A percentile compares a stretch with the other conserved stretches of the same genome.
Evolutionary conservation across 257 asterid genomes (phyloP).

Genomic region (Salvia miltiorrhiza): DNA sequence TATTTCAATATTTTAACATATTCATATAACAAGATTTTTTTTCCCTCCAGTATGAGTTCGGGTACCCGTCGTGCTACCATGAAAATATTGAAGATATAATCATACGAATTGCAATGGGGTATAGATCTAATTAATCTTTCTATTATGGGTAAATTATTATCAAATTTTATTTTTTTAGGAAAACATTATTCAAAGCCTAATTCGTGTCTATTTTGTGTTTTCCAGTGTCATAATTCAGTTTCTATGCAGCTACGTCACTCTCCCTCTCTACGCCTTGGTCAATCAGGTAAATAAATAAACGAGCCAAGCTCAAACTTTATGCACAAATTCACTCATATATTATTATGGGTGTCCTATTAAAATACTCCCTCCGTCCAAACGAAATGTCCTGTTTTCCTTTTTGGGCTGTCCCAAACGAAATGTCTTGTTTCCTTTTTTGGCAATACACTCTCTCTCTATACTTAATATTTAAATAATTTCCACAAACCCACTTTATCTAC

Average conservation of each 20-base stretch:
- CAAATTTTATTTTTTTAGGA: too few species aligned
- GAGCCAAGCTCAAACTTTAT: too few species aligned
- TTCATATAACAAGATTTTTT: neutral
- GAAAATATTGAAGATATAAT: conserved; percentile 56
- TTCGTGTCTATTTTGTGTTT: neutral
- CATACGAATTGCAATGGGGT: conserved; percentile 86
- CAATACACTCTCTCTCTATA: too few species aligned
- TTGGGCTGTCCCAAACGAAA: too few species aligned
- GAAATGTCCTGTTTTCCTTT: too few species aligned
- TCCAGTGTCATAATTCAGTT: conserved; percentile 61
- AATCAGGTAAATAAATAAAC: conserved; percentile 59
- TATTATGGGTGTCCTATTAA: too few species aligned
- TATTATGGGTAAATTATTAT: too few species aligned
- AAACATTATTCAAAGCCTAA: neutral
- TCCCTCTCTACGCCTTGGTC: conserved; percentile 88
- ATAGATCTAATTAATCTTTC: neutral
- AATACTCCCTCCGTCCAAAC: too few species aligned
- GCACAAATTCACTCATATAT: too few species aligned
- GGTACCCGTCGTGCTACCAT: conserved; percentile 81
- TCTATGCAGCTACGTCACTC: conserved; percentile 88
- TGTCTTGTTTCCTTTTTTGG: too few species aligned
- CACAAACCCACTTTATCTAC: too few species aligned
- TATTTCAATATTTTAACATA: neutral
- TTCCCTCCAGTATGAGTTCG: conserved; percentile 72
- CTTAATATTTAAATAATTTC: too few species aligned